Base-by-base conservation (phyloP, 805 yeast species). In the Scheffersomyces lignosus region DNA sequence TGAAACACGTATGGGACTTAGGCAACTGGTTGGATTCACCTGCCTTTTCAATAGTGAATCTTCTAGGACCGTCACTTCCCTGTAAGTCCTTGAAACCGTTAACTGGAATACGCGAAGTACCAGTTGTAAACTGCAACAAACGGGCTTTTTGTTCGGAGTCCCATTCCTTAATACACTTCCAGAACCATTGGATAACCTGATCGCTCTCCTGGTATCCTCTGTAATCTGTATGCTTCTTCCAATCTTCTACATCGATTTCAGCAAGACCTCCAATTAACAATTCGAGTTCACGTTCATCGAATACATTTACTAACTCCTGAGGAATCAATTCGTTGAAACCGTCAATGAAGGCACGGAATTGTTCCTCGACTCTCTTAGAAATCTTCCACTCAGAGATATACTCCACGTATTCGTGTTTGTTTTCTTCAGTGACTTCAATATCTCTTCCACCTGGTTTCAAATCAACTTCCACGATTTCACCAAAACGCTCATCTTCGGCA, bases 171-270 rank as follows among this genome's bases (percentile, higher is more conserved):
- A 93, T 81, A 66, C 95, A 85, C 64, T 80, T 81, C 99, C 99
- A 93, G 78, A 93, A 93, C 99, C 99, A 93, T 70, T 91, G 95
- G 50, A 93, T 82, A 34, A 89, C 96, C 67, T 89, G 96, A 66
- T 93, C 99, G 47, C 80, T 80, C 66, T 93, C 98, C 60, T 89
- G 91, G 66, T 91, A 93, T 4, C 99, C 99, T 70, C 99, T 81
- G 69, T 93, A 93, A 64, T 93, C 99, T 15, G 99, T 93, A 63
- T 93, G 97, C 61, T 88, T 90, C 70, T 89, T 93, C 99, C 99
- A 93, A 71, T 93, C 99, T 48, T 90, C 97, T 40, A 91, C 86
- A 64, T 93, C 99, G 54, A 93, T 91, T 56, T 93, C 99, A 2
- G 97, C 93, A 57, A 93, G 81, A 64, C 99, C 99, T 62, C 99